Percentiles rank a stretch among this genome's conserved stretches.
phyloP scores from a whole-genome alignment of 176 grass and related monocot genomes.

The Cocos nucifera region DNA sequence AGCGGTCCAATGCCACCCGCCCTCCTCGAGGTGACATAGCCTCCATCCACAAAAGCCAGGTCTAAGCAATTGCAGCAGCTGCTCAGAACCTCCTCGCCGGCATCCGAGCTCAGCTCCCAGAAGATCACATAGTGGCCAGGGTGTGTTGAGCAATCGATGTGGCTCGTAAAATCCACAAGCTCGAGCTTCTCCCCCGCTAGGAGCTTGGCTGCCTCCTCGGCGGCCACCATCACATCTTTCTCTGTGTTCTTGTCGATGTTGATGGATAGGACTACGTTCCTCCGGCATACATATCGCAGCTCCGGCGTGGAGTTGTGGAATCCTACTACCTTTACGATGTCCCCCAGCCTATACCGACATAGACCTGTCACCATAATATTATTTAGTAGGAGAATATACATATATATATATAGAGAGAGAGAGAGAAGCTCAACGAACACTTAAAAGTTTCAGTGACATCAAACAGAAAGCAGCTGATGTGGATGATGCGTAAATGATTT shows the following conservation, averaged over 20 bases:
- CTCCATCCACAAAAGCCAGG: slow-evolving; percentile 65
- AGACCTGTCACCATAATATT: slow-evolving; percentile 30
- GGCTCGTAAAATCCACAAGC: slow-evolving; percentile 85
- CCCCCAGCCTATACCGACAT: slow-evolving; percentile 83
- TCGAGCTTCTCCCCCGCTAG: slow-evolving; percentile 87
- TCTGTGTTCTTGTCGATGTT: slow-evolving; percentile 99
- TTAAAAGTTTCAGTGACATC: too few species aligned
- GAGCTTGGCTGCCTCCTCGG: slow-evolving; percentile 63
- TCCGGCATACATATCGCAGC: slow-evolving; percentile 74
- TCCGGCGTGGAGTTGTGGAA: slow-evolving; percentile 88
- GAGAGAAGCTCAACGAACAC: too few species aligned
- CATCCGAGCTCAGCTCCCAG: slow-evolving; percentile 69
- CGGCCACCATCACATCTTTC: slow-evolving; percentile 84
- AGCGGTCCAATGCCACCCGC: slow-evolving; percentile 63
- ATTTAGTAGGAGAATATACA: too few species aligned
- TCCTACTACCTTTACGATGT: slow-evolving; percentile 48
- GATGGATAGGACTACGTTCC: slow-evolving; percentile 89
- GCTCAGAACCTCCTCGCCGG: slow-evolving; percentile 40
- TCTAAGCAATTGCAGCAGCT: slow-evolving; percentile 77
- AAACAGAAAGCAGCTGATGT: too few species aligned
- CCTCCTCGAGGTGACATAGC: slow-evolving; percentile 75
- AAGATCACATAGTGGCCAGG: slow-evolving; percentile 78
- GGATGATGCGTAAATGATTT: too few species aligned
- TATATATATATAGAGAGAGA: too few species aligned
- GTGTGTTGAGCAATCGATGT: slow-evolving; percentile 47